A percentile compares a stretch with the other conserved stretches of the same genome.
Conservation (phyloP, 140 eudicot genomes). For the Bidens hawaiensis region DNA sequence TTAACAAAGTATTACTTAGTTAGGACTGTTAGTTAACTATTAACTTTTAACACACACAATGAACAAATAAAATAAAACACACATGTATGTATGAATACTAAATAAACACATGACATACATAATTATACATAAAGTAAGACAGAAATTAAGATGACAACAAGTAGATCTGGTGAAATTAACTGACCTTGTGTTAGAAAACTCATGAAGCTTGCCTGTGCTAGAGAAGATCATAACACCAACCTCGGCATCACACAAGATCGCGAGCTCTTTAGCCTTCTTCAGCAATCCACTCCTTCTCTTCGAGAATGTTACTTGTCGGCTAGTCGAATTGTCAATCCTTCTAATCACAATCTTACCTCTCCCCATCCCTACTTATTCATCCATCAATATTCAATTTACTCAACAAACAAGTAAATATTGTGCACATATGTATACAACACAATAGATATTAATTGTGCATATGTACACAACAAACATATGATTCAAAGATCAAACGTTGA, state of each 20-base stretch:
- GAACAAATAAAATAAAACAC: not conserved
- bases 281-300: conserved; percentile 41
- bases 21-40: not conserved
- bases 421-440: no score
- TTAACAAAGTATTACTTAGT: no score
- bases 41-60: not conserved
- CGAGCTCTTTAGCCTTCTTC: conserved; percentile 46
- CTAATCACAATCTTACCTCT: conserved; percentile 38
- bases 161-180: not conserved
- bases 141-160: no score
- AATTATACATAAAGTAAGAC: no score
- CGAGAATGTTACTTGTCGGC: conserved; percentile 44
- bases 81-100: no score
- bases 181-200: conserved; percentile 31
- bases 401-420: no score
- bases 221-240: conserved; percentile 37
- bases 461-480: not conserved
- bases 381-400: no score
- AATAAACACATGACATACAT: no score
- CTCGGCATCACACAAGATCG: conserved; percentile 35
- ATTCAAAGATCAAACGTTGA: not conserved
- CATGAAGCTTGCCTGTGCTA: conserved; percentile 35
- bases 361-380: conserved; percentile 20
- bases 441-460: no score
- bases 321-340: conserved; percentile 40